Conservation (phyloP, 192 early-diverging fungal species). For the Coemansia sp. region DNA sequence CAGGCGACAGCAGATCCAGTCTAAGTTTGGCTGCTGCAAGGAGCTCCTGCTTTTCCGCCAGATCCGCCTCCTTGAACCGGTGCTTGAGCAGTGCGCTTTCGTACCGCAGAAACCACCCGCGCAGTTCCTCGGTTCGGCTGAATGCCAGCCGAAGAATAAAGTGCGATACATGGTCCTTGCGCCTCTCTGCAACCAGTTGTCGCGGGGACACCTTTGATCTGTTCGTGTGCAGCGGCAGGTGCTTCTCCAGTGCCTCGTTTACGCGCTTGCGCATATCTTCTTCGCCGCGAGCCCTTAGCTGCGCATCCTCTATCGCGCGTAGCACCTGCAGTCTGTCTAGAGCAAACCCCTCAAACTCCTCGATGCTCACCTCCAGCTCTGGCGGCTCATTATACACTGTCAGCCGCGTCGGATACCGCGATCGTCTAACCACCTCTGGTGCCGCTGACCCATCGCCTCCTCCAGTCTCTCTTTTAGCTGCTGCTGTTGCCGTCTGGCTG, state of each 20-base stretch:
- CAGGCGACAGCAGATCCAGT: conserved; percentile 22
- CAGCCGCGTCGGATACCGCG: conserved; percentile 48
- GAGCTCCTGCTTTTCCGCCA: conserved; percentile 36
- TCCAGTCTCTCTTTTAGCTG: conserved; percentile 18
- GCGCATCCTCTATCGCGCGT: conserved; percentile 77
- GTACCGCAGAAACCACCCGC: conserved; percentile 74
- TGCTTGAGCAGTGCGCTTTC: conserved; percentile 68
- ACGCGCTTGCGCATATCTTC: conserved; percentile 61
- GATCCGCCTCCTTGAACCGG: conserved; percentile 58
- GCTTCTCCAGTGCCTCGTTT: conserved; percentile 54
- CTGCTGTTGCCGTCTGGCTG: conserved; percentile 25
- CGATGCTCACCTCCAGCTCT: conserved; percentile 52
- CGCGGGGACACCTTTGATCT: conserved; percentile 38
- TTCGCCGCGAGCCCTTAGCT: conserved; percentile 65
- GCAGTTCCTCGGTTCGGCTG: conserved; percentile 65
- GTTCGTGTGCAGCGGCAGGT: conserved; percentile 67
- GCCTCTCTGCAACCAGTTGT: conserved; percentile 61
- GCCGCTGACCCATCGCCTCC: conserved; percentile 17
- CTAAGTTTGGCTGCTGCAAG: conserved; percentile 33
- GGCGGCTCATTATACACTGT: conserved; percentile 41
- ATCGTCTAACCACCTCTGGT: conserved; percentile 51
- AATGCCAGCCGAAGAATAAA: conserved; percentile 79
- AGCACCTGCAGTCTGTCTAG: conserved; percentile 67
- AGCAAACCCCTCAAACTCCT: conserved; percentile 57
- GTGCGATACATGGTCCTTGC: conserved; percentile 81